These are phyloP conservation scores for Penicillium bialowiezense DNA, from an alignment of 495 filamentous ascomycete genomes.

Conservation along the genomic window DNA sequence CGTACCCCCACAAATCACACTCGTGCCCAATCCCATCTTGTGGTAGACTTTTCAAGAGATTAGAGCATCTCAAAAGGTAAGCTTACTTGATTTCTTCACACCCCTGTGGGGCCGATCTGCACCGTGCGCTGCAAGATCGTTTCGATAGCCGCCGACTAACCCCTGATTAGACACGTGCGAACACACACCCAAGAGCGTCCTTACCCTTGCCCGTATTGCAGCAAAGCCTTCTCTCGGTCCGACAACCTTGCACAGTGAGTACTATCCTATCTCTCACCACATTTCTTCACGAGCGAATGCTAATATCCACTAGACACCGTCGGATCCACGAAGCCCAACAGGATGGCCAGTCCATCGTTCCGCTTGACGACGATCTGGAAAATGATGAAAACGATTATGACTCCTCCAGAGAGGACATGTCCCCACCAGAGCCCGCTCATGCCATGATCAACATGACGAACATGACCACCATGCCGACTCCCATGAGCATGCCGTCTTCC, in stretches of 20 bases:
- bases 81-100: constrained; percentile 34
- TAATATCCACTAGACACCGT: constrained; percentile 64
- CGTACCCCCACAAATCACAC: constrained; percentile 96
- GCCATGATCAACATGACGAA: constrained; percentile 34
- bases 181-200: constrained; percentile 99
- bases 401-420: constrained; percentile 72
- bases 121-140: constrained; percentile 24
- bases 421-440: constrained; percentile 40
- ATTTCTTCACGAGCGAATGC: too few species aligned
- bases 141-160: constrained; percentile 61
- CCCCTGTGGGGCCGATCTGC: constrained; percentile 20
- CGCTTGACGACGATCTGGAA: constrained; percentile 74
- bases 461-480: constrained; percentile 39
- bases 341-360: constrained; percentile 60
- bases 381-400: constrained; percentile 70
- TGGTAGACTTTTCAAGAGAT: constrained; percentile 94
- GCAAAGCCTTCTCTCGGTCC: constrained; percentile 95
- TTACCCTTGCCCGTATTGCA: constrained; percentile 95
- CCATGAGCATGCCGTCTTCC: constrained; percentile 36
- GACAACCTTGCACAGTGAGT: constrained; percentile 98
- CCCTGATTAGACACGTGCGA: constrained; percentile 80
- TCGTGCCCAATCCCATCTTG: constrained; percentile 99
- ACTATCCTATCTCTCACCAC: neutral
- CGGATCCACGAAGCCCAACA: constrained; percentile 85
- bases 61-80: constrained; percentile 99